Evolutionary conservation across 768 basidiomycete species (phyloP).

Genomic region (Symmetrospora coprosmae): DNA sequence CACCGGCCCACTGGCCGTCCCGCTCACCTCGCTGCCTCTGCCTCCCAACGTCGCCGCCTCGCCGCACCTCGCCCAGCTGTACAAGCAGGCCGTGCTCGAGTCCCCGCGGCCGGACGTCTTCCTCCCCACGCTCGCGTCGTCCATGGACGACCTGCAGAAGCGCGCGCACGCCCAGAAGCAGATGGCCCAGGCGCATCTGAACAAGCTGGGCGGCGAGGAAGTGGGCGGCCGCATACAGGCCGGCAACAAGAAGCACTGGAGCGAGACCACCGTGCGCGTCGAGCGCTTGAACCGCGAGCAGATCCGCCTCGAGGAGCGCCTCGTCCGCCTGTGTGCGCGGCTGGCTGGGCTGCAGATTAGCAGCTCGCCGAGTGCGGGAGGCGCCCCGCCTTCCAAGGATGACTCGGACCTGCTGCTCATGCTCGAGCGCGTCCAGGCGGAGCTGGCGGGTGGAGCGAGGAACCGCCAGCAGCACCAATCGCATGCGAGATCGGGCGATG

Average conservation of each 20-base stretch:
- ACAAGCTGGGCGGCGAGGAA: not conserved
- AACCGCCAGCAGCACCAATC: not conserved
- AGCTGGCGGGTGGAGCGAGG: slow-evolving; percentile 2
- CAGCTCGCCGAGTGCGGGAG: not conserved
- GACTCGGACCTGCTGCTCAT: slow-evolving; percentile 9
- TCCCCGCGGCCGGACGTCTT: slow-evolving; percentile 4
- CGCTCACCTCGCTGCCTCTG: slow-evolving; percentile 4
- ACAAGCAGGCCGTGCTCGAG: slow-evolving; percentile 17
- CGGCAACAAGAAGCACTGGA: slow-evolving; percentile 20
- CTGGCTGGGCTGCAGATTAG: slow-evolving; percentile 5
- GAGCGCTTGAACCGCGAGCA: not conserved
- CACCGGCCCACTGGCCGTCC: not conserved
- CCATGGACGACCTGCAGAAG: slow-evolving; percentile 18
- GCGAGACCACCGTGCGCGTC: slow-evolving; percentile 1
- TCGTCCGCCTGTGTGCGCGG: slow-evolving; percentile 6
- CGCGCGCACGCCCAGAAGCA: slow-evolving; percentile 12
- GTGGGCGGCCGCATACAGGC: slow-evolving; percentile 6
- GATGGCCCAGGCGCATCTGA: not conserved
- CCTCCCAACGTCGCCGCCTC: slow-evolving; percentile 7
- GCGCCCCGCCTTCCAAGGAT: not conserved
- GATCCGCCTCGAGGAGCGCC: not conserved
- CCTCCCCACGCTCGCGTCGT: slow-evolving; percentile 14
- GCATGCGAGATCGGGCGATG: no score
- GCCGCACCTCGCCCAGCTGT: not conserved
- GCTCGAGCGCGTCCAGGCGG: slow-evolving; percentile 12